Conservation (phyloP, 2,329 filamentous ascomycete species). For the Penicillium brasilianum region DNA sequence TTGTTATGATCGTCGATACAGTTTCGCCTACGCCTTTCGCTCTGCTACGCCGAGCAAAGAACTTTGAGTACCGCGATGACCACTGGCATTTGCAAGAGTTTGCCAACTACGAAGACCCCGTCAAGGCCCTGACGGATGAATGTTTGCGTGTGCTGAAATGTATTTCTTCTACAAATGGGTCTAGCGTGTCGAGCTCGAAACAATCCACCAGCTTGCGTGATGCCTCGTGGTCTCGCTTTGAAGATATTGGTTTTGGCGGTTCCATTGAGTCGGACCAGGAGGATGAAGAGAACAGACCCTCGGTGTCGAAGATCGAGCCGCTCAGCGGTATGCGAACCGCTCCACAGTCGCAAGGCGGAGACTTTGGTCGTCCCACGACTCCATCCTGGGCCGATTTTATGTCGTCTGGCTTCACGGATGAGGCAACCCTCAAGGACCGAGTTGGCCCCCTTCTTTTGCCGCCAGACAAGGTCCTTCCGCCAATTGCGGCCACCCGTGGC, state of each 20-base stretch:
- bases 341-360: conserved; percentile 69
- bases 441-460: conserved; percentile 75
- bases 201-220: conserved; percentile 76
- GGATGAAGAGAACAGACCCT: conserved; percentile 53
- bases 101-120: conserved; percentile 85
- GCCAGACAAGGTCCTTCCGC: conserved; percentile 87
- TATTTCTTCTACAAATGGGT: conserved; percentile 88
- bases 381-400: conserved; percentile 99
- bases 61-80: conserved; percentile 93
- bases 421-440: conserved; percentile 66
- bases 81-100: conserved; percentile 84
- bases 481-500: conserved; percentile 72
- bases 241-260: conserved; percentile 88
- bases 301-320: conserved; percentile 42
- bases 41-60: conserved; percentile 83
- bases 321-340: conserved; percentile 64
- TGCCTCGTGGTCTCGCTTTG: conserved; percentile 94
- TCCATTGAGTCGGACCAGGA: conserved; percentile 72
- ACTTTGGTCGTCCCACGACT: conserved; percentile 82
- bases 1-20: conserved; percentile 94
- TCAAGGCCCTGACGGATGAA: conserved; percentile 88
- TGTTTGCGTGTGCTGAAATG: conserved; percentile 87
- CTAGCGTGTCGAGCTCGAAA: conserved; percentile 71
- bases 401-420: conserved; percentile 86
- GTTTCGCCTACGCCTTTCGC: conserved; percentile 95